Conservation (phyloP, 331 rosid species). For the Cydonia oblonga region DNA sequence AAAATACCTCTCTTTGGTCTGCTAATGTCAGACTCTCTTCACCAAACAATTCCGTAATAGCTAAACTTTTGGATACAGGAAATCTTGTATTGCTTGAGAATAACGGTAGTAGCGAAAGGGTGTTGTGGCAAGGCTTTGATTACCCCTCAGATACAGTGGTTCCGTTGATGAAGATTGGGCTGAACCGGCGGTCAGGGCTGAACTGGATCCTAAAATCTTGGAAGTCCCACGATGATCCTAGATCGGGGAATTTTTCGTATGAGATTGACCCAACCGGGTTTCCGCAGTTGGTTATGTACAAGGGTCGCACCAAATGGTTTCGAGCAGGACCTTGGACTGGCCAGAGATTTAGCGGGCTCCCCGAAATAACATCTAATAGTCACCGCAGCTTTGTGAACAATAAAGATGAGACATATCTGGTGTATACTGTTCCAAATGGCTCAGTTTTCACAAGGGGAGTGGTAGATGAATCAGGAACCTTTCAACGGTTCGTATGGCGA, state of each 20-base stretch:
- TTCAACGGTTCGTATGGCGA: background rate
- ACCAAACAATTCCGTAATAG: too few relatives aligned
- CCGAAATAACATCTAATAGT: background rate
- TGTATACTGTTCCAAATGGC: background rate
- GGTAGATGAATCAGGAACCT: background rate
- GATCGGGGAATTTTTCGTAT: constrained; percentile 17
- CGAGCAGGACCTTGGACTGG: background rate
- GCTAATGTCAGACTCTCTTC: too few relatives aligned
- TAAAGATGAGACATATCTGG: background rate
- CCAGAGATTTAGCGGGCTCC: background rate
- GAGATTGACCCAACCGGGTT: background rate
- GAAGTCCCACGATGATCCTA: constrained; percentile 44
- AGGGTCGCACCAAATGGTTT: background rate
- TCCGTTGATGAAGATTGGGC: constrained; percentile 31
- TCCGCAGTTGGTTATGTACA: background rate
- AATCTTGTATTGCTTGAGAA: too few relatives aligned
- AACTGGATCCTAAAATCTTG: constrained; percentile 35
- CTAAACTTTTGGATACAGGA: too few relatives aligned
- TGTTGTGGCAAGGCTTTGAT: too few relatives aligned
- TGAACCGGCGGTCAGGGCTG: constrained; percentile 20
- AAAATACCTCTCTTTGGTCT: too few relatives aligned
- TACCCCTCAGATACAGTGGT: background rate
- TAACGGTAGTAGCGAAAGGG: too few relatives aligned
- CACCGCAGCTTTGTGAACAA: background rate
- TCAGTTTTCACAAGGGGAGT: background rate